Evolutionary conservation across 805 yeast genomes (phyloP).

Genomic region (Spathaspora sp.): DNA sequence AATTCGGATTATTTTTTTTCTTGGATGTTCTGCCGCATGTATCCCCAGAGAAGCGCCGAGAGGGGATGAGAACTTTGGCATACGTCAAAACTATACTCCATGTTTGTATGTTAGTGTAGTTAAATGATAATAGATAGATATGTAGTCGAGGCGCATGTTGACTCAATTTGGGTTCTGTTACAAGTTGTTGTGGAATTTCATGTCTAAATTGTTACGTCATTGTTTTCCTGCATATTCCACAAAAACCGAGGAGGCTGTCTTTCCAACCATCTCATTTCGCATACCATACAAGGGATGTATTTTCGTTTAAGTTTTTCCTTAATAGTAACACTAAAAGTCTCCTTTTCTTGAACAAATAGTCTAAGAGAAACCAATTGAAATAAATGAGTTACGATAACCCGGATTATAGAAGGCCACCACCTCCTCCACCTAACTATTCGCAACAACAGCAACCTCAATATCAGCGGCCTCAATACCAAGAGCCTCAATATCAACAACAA

Average conservation of each 20-base stretch:
- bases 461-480: conserved; percentile 1
- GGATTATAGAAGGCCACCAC: conserved; percentile 2
- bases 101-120: neutral
- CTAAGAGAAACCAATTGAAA: neutral
- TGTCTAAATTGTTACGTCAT: too few relatives aligned
- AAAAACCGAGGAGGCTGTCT: neutral
- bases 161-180: too few relatives aligned
- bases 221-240: too few relatives aligned
- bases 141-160: too few relatives aligned
- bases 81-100: neutral
- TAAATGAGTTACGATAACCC: conserved; percentile 6
- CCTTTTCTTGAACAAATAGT: neutral
- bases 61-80: neutral
- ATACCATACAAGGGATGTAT: too few relatives aligned
- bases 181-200: too few relatives aligned
- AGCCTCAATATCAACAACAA: neutral
- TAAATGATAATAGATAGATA: too few relatives aligned
- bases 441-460: conserved; percentile 9
- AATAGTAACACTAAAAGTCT: too few relatives aligned
- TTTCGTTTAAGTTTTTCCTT: too few relatives aligned
- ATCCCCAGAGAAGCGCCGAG: neutral
- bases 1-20: neutral
- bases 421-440: conserved; percentile 6
- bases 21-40: neutral
- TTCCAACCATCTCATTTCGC: neutral